phyloP scores from a whole-genome alignment of 768 basidiomycete species.

The Tulasnella sp. region DNA sequence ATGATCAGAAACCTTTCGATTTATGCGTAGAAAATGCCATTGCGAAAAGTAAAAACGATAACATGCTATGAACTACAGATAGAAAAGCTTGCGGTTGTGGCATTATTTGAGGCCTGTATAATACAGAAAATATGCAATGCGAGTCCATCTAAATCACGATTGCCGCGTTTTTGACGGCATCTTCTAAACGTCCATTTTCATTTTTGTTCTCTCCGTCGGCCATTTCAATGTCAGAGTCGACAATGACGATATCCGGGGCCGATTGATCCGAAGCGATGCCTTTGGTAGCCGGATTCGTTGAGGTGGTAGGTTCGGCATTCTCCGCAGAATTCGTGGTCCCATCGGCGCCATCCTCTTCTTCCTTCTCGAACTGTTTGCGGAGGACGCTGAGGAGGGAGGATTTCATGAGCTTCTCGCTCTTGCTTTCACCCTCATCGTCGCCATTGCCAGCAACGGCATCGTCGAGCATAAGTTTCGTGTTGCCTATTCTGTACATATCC shows the following conservation, averaged over 20 bases:
- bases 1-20: conserved; percentile 49
- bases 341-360: conserved; percentile 46
- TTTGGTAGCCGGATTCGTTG: not conserved
- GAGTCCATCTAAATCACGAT: conserved; percentile 10
- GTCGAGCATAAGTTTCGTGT: conserved; percentile 89
- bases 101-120: not conserved
- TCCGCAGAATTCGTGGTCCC: not conserved
- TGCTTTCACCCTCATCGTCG: conserved; percentile 55
- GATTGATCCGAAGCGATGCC: not conserved
- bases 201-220: not conserved
- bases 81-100: not conserved
- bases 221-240: conserved; percentile 5
- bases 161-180: not conserved
- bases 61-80: conserved; percentile 11
- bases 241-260: not conserved
- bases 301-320: not conserved
- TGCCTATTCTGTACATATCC: conserved; percentile 87
- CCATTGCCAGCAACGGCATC: conserved; percentile 88
- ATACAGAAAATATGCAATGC: not conserved
- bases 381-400: conserved; percentile 82
- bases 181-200: conserved; percentile 17
- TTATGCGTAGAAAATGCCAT: conserved; percentile 16
- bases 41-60: conserved; percentile 2
- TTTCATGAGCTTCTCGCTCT: conserved; percentile 80
- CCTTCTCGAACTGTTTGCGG: conserved; percentile 76